Conservation (phyloP, 2,329 filamentous ascomycete species). For the Ophidiomyces ophidiicola region DNA sequence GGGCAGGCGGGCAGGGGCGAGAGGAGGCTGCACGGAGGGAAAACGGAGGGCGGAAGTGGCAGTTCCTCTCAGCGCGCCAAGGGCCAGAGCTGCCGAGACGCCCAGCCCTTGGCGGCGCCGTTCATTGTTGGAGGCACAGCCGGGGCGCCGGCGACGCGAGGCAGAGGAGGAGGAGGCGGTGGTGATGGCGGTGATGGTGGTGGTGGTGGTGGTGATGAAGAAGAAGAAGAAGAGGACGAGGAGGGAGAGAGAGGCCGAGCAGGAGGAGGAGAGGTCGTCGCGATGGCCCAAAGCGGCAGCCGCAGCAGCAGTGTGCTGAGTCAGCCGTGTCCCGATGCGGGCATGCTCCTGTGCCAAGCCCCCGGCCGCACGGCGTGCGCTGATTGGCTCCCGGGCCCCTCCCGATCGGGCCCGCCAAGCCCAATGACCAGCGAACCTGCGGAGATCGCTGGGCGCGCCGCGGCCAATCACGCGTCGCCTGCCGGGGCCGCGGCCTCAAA, state of each 20-base stretch:
- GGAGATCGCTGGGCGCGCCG: neutral
- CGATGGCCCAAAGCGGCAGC: neutral
- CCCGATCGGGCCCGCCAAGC: slow-evolving; percentile 3
- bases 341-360: no score
- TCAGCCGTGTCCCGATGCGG: no score
- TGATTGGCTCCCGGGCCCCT: no score
- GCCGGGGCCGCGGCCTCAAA: no score
- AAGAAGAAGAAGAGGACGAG: neutral
- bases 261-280: neutral
- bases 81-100: slow-evolving; percentile 21
- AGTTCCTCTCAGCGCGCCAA: slow-evolving; percentile 20
- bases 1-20: slow-evolving; percentile 2
- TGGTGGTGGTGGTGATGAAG: no score
- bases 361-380: no score
- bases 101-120: slow-evolving; percentile 22
- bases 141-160: no score
- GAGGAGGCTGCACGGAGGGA: slow-evolving; percentile 1
- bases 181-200: no score
- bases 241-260: neutral
- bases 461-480: slow-evolving; percentile 1
- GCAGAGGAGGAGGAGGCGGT: no score
- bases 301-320: no score
- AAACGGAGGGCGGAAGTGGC: slow-evolving; percentile 14
- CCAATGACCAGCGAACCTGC: neutral
- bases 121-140: slow-evolving; percentile 4